Base-by-base conservation (phyloP, 2,329 filamentous ascomycete genomes). In the Epicoccum sorghinum region DNA sequence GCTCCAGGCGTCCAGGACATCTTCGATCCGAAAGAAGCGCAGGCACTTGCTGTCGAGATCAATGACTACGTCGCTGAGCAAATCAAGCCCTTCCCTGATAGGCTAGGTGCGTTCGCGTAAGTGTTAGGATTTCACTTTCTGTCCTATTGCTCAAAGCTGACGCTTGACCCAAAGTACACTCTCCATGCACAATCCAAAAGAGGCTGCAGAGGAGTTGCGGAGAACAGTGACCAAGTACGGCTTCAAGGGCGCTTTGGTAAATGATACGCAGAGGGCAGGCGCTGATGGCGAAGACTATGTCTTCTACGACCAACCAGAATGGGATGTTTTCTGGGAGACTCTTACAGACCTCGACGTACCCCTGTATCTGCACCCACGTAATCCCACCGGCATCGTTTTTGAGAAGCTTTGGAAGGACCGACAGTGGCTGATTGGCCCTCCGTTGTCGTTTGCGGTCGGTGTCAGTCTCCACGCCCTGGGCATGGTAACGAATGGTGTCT, bases 201-300 rank as follows among this genome's bases (percentile, higher is more conserved):
- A 71, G 40, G 71, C 71, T 32, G 65, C 68, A 1, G 61, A 65
- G 2, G 70, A 72, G 43, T 38, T 72, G 33, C 50, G 60, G 35
- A 56, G 71, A 50, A 67, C 69, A 5, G 65, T 73, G 1, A 70
- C 64, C 36, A 61, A 71, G 44, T 55, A 82, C 43, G 84, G 85
- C n/a, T 88, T 88, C 75, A 80, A 84, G 55, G 86, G 86, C 3
- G 84, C 80, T 3, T 72, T 89, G 4, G 79, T 89, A 7, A 71
- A 73, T 43, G 68, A 71, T 46, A 70, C 65, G 40, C 69, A 73
- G 48, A 67, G 65, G 5, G 67, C 63, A n/a, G 69, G 69, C 3
- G 41, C 44, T 2, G 59, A 70, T 3, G 70, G 59, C 12, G 64
- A 69, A 30, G 65, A 65, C 30, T 68, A 70, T 38, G 57, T 71